Evolutionary conservation across 1,139 yeast genomes (phyloP).

Genomic region (Schwanniomyces etchellsii): DNA sequence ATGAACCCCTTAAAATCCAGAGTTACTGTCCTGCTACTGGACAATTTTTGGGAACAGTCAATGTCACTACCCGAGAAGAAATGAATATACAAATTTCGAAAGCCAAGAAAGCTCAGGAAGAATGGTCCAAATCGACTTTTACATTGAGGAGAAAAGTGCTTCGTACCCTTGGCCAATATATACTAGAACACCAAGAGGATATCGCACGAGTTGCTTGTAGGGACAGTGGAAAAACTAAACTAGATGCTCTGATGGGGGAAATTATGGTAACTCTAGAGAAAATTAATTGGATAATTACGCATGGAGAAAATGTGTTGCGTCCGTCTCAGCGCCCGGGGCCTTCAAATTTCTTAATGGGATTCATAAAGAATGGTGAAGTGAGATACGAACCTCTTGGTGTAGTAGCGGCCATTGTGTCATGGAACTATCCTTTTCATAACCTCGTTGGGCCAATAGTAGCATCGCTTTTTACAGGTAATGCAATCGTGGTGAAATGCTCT

Average conservation of each 20-base stretch:
- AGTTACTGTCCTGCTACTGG: constrained; percentile 96
- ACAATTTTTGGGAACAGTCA: constrained; percentile 70
- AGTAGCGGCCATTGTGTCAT: constrained; percentile 84
- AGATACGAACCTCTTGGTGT: constrained; percentile 90
- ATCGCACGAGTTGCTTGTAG: constrained; percentile 91
- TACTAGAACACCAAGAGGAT: constrained; percentile 76
- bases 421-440: constrained; percentile 97
- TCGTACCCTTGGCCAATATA: constrained; percentile 63
- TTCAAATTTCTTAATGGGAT: constrained; percentile 57
- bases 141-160: constrained; percentile 65
- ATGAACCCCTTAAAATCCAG: constrained; percentile 65
- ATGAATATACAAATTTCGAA: constrained; percentile 58
- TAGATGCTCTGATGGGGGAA: constrained; percentile 96
- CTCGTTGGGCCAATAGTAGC: constrained; percentile 89
- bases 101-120: constrained; percentile 55
- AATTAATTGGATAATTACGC: constrained; percentile 77
- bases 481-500: constrained; percentile 85
- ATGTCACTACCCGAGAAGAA: constrained; percentile 57
- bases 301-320: constrained; percentile 69
- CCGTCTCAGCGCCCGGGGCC: constrained; percentile 86
- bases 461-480: constrained; percentile 83
- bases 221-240: constrained; percentile 92
- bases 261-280: constrained; percentile 90
- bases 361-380: constrained; percentile 88
- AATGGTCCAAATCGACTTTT: constrained; percentile 55